Evolutionary conservation across 2,329 filamentous ascomycete genomes (phyloP).

Genomic region (Trichoderma lentiforme): DNA sequence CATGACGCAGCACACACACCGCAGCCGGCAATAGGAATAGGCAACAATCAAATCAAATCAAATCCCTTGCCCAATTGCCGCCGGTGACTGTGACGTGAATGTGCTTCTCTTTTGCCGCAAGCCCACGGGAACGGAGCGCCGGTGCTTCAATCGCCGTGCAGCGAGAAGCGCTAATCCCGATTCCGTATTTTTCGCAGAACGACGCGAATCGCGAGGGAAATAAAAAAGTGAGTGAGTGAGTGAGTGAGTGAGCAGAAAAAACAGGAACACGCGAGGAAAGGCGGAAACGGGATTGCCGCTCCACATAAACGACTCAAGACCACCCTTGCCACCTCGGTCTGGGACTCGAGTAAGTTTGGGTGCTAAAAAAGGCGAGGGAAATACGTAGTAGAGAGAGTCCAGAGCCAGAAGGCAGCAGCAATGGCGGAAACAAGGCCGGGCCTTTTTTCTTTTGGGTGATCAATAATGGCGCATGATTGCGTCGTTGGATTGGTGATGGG

Average conservation of each 20-base stretch:
- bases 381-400: not conserved
- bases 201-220: constrained; percentile 11
- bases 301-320: not conserved
- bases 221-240: not conserved
- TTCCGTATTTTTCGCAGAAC: not conserved
- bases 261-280: not conserved
- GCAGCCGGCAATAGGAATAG: not conserved
- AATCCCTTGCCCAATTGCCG: not conserved
- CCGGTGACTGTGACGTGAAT: not conserved
- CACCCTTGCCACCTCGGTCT: not conserved
- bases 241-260: not conserved
- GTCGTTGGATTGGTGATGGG: not conserved
- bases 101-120: not conserved
- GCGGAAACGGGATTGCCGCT: not conserved
- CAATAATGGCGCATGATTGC: constrained; percentile 4
- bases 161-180: not conserved
- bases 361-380: not conserved
- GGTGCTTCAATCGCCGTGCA: constrained; percentile 3
- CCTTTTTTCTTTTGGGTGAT: not conserved
- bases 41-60: not conserved
- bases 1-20: not conserved
- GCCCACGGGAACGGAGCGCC: not conserved
- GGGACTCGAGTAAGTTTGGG: constrained; percentile 6
- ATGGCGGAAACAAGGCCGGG: not conserved
- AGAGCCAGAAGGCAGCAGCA: not conserved